These are phyloP conservation scores for Delonix regia DNA, from an alignment of 306 rosid genomes.

Conservation along the genomic window DNA sequence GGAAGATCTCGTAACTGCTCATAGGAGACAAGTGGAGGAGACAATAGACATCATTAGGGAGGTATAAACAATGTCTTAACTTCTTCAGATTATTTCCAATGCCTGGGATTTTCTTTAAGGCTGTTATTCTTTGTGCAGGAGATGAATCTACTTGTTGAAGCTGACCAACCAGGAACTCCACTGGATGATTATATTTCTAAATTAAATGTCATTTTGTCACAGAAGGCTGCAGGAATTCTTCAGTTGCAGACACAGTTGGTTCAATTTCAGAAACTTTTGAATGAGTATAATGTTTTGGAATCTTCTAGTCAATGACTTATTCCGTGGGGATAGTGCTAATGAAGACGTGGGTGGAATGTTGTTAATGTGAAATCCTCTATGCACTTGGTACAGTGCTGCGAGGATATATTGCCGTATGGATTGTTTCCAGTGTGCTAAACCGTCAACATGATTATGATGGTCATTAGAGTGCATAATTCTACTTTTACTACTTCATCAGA, in stretches of 20 bases:
- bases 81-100: not conserved
- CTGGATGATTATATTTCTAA: slow-evolving; percentile 68
- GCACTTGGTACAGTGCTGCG: slow-evolving; percentile 30
- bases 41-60: slow-evolving; percentile 77
- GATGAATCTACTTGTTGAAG: slow-evolving; percentile 79
- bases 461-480: slow-evolving; percentile 22
- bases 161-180: slow-evolving; percentile 83
- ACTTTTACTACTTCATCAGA: not conserved
- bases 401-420: slow-evolving; percentile 32
- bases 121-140: slow-evolving; percentile 57
- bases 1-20: slow-evolving; percentile 81
- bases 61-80: slow-evolving; percentile 48
- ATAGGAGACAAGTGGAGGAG: slow-evolving; percentile 85
- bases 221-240: slow-evolving; percentile 74
- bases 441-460: slow-evolving; percentile 30
- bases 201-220: slow-evolving; percentile 72
- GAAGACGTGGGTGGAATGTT: slow-evolving; percentile 21
- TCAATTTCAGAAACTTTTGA: slow-evolving; percentile 71
- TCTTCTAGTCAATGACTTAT: slow-evolving; percentile 49
- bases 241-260: slow-evolving; percentile 80
- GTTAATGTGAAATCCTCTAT: slow-evolving; percentile 32
- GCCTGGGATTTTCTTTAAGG: slow-evolving; percentile 21
- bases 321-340: slow-evolving; percentile 28
- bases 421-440: slow-evolving; percentile 28
- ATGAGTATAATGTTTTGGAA: slow-evolving; percentile 64